A percentile compares a stretch with the other conserved stretches of the same genome.
Evolutionary conservation across 176 grass and related monocot genomes (phyloP).

Genomic region (Zoysia pacifica): DNA sequence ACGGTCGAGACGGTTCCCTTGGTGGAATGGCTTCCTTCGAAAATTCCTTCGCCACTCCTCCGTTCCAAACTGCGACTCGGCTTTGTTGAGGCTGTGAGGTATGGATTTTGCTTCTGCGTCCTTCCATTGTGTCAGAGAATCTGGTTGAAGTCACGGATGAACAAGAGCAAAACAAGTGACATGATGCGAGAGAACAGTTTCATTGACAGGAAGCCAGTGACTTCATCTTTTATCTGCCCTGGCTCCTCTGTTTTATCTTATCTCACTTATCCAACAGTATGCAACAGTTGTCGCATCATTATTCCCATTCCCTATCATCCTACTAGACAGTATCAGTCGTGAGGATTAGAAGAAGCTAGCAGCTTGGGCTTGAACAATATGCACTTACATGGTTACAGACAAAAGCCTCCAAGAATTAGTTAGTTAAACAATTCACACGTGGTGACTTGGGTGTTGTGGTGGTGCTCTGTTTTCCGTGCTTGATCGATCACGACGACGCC

Average conservation of each 20-base stretch:
- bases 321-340: conserved; percentile 33
- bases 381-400: conserved; percentile 45
- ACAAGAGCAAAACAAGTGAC: conserved; percentile 45
- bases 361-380: conserved; percentile 47
- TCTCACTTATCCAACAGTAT: conserved; percentile 46
- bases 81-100: background rate
- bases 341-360: conserved; percentile 21
- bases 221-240: conserved; percentile 62
- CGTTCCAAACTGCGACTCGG: background rate
- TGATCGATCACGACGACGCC: conserved; percentile 41
- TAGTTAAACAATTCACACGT: conserved; percentile 55
- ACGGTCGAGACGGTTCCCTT: too few species aligned
- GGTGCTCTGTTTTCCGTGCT: conserved; percentile 22
- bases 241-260: conserved; percentile 56
- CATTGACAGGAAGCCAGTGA: conserved; percentile 53
- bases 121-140: background rate
- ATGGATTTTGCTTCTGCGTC: conserved; percentile 6
- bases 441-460: conserved; percentile 21
- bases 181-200: conserved; percentile 37
- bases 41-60: too few species aligned
- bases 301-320: conserved; percentile 27
- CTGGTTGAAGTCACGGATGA: conserved; percentile 39
- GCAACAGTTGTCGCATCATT: conserved; percentile 49
- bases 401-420: conserved; percentile 47
- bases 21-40: too few species aligned